phyloP scores from a whole-genome alignment of 2,329 filamentous ascomycete species.

The Dactylonectria macrodidyma region DNA sequence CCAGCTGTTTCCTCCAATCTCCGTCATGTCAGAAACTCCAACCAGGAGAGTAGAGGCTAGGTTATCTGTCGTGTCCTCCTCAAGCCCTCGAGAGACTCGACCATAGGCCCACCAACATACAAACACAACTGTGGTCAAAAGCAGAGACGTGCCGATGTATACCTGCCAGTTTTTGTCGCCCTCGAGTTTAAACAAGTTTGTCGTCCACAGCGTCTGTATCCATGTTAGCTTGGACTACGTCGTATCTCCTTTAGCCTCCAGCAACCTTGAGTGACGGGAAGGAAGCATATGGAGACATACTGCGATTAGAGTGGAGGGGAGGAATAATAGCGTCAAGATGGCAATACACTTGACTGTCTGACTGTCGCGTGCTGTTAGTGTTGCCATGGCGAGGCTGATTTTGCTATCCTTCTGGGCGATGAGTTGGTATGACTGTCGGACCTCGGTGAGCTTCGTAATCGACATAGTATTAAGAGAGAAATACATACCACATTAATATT shows the following conservation, averaged over 20 bases:
- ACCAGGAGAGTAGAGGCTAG: not conserved
- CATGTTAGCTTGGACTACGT: not conserved
- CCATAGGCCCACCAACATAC: slow-evolving; percentile 6
- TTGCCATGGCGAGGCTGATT: slow-evolving; percentile 4
- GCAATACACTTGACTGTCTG: slow-evolving; percentile 12
- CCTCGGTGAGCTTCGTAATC: not conserved
- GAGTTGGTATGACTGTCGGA: slow-evolving; percentile 7
- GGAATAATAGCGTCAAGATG: slow-evolving; percentile 5
- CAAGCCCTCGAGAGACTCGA: not conserved
- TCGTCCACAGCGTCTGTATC: slow-evolving; percentile 7
- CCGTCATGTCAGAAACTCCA: not conserved
- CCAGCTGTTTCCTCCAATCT: not conserved
- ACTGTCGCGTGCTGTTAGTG: slow-evolving; percentile 10
- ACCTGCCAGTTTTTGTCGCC: slow-evolving; percentile 13
- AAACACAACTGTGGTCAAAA: slow-evolving; percentile 3
- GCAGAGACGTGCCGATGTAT: not conserved
- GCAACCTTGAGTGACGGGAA: not conserved
- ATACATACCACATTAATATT: slow-evolving; percentile 29
- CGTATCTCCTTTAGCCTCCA: not conserved
- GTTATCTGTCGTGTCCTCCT: not conserved
- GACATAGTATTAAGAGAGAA: not conserved
- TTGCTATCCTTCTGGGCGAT: slow-evolving; percentile 18
- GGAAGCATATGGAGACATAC: not conserved
- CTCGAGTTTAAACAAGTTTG: slow-evolving; percentile 8
- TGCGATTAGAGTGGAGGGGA: slow-evolving; percentile 10